Base-by-base conservation (phyloP, 2,329 filamentous ascomycete species). In the Sarocladium strictum region DNA sequence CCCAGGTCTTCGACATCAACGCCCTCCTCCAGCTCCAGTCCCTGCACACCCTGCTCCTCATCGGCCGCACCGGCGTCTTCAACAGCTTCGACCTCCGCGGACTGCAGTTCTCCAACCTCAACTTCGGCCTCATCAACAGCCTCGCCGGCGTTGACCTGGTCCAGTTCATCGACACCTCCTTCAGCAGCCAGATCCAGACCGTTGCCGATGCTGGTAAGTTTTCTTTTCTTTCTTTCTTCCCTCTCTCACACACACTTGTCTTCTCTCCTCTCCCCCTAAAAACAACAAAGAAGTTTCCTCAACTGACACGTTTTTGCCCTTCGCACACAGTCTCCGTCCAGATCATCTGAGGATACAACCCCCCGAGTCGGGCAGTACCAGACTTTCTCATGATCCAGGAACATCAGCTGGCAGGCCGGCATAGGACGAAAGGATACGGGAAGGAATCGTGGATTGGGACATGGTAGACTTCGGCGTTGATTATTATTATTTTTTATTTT, bases 1-100 rank as follows among this genome's bases (percentile, higher is more conserved):
- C 65, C 57, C 58, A 69, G 58, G 58, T 65, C 58, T 72, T 79
- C 38, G 69, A 76, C 60, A 58, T 77, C 59, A 65, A 71, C 59
- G 59, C 64, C 37, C 61, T 71, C 53, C 66, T 75, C 57, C 67
- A 70, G 61, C 62, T 75, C 26, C 71, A 74, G 67, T 67, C 70
- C 58, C 67, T 75, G 23, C 69, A 71, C 41, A 71, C 66, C 45
- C 54, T 74, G 33, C 64, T 74, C 53, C 63, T 67, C n/a, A 60
- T 67, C 50, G 62, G 62, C 14, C 45, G 55, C 24, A 64, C 63
- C 1, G 67, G 68, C 14, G 58, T 67, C 51, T 62, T 70, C 56
- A 63, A 64, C 54, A 50, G 54, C 38, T 59, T 67, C 24, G 64
- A 69, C 58, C 57, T 69, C 26, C 58, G 58, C 37, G 37, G 52